Evolutionary conservation across 2,329 filamentous ascomycete genomes (phyloP), one percentile per base, ranked within the genome.

Genomic region (Nemania sp.): DNA sequence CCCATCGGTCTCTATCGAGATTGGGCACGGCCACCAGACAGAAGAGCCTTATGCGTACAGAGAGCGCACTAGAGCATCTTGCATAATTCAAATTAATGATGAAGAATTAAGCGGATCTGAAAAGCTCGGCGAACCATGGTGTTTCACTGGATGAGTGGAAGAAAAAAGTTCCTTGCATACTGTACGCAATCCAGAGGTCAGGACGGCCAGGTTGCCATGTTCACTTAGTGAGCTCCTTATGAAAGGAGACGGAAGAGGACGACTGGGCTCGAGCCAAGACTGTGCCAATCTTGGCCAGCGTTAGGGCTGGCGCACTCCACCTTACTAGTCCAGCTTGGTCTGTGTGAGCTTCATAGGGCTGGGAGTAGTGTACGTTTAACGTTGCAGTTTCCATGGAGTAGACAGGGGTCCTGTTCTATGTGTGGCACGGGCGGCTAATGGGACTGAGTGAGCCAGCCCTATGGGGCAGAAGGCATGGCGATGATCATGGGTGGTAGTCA

Each of bases 91-190:
- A n/a, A n/a, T n/a, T n/a, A n/a, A n/a, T n/a, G n/a, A n/a, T n/a
- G n/a, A n/a, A n/a, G n/a, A n/a, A n/a, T n/a, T n/a, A n/a, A n/a
- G n/a, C n/a, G n/a, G n/a, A n/a, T n/a, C n/a, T n/a, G n/a, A n/a
- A n/a, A n/a, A n/a, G n/a, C n/a, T n/a, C n/a, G n/a, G n/a, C n/a
- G n/a, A n/a, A n/a, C n/a, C n/a, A n/a, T n/a, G n/a, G n/a, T n/a
- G n/a, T n/a, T n/a, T n/a, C n/a, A n/a, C n/a, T n/a, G n/a, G n/a
- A n/a, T n/a, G n/a, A n/a, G n/a, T n/a, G n/a, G n/a, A n/a, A n/a
- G n/a, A n/a, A 37, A 42, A 41, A 56, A 56, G 54, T 41, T 56
- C 54, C 54, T 53, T 56, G 54, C 54, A 56, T 52, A n/a, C 20
- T 24, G 31, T 28, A 42, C 9, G 28, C 19, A 33, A 49, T 15